Conservation (phyloP, 495 filamentous ascomycete genomes). For the Aspergillus olivimuriae region DNA sequence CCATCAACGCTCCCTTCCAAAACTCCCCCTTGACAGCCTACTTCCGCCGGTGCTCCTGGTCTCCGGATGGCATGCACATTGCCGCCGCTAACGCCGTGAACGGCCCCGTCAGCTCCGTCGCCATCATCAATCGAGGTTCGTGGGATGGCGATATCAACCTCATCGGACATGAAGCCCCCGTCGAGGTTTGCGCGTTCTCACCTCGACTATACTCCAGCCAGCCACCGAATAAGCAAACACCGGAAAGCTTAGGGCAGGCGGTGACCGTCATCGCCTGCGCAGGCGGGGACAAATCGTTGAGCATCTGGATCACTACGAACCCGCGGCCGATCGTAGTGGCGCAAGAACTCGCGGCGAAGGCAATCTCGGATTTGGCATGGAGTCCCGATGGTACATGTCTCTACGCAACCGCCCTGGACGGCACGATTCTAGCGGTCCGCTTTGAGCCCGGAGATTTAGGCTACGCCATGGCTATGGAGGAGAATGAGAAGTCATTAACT, state of each 20-base stretch:
- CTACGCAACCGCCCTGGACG: conserved; percentile 81
- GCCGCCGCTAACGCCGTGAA: conserved; percentile 96
- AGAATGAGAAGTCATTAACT: conserved; percentile 86
- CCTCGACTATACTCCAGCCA: conserved; percentile 80
- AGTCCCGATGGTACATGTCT: conserved; percentile 83
- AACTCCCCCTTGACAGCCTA: conserved; percentile 92
- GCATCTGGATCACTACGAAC: conserved; percentile 94
- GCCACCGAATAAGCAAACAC: conserved; percentile 41
- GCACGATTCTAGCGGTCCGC: conserved; percentile 67
- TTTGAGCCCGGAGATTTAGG: conserved; percentile 72
- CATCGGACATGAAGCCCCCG: conserved; percentile 93
- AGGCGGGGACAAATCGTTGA: conserved; percentile 91
- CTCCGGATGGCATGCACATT: conserved; percentile 93
- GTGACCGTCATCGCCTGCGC: conserved; percentile 96
- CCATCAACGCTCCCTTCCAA: conserved; percentile 75
- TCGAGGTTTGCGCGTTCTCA: conserved; percentile 95
- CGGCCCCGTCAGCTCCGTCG: conserved; percentile 92
- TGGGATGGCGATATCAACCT: conserved; percentile 98
- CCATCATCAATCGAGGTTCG: conserved; percentile 82
- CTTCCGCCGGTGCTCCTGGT: conserved; percentile 95
- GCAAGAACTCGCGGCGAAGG: conserved; percentile 81
- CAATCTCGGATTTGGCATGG: conserved; percentile 92
- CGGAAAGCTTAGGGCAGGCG: conserved; percentile 41
- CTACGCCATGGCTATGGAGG: conserved; percentile 65
- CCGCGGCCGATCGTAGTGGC: conserved; percentile 82